Evolutionary conservation across 106 monocot species (phyloP), one percentile per base, ranked within the genome.

Genomic region (Dendrobium nobile): DNA sequence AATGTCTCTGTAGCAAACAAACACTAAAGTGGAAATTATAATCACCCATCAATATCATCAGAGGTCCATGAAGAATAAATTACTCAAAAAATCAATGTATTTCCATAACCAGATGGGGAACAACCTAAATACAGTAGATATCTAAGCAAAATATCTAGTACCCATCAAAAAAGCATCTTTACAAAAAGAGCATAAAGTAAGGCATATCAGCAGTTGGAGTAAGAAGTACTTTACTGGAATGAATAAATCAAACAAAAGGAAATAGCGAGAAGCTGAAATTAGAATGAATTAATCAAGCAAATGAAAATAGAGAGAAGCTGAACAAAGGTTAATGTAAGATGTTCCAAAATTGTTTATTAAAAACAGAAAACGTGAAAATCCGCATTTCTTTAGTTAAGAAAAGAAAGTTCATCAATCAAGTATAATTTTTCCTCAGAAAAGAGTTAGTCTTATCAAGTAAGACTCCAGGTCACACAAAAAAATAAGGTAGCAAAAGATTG

Each of bases 1-100:
- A 99, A 99, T 27, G 99, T 99, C 86, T 99, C 99, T 88, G 99
- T 99, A 43, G 99, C 99, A 90, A 99, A 93, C 65, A 99, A 82
- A 83, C 99, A 99, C 99, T 98, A 79, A 77, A 88, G 51, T 42
- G 47, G 72, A 83, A 84, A 47, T 37, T 79, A 86, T 78, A 73
- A 47, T 83, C 65, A 47, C 7, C 42, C 43, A 86, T 68, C 9
- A 82, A 84, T 13, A 75, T 24, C 43, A 27, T 20, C 75, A 78
- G 67, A 61, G 20, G 54, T 58, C 5, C 48, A 72, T 15, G 73
- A 58, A 27, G 27, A 4, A 55, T 54, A n/a, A 10, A 77, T 54
- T 26, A 20, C n/a, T 48, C 54, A 77, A 77, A 77, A 41, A 77
- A 77, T 48, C 13, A 51, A 75, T 31, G 33, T 27, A 65, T 51